Percentiles rank a stretch among this genome's conserved stretches.
These are phyloP conservation scores for Suhomyces bribrorum DNA, from an alignment of 1,139 yeast genomes.

Conservation along the genomic window DNA sequence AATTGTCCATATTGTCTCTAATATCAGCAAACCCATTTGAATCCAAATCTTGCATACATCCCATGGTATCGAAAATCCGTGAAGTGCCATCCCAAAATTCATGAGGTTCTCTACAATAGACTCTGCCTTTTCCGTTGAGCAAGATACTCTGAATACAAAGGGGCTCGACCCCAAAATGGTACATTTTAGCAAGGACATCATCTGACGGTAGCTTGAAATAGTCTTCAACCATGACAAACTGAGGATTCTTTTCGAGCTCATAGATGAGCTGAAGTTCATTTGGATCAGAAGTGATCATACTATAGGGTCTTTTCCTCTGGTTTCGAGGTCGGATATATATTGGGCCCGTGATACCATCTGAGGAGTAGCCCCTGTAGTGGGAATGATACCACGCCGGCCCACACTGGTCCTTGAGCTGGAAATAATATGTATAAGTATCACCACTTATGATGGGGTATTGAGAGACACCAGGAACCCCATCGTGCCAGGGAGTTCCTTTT, in stretches of 20 bases:
- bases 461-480: constrained; percentile 48
- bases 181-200: constrained; percentile 26
- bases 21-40: constrained; percentile 21
- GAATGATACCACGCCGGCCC: constrained; percentile 58
- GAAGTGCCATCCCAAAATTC: constrained; percentile 17
- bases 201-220: constrained; percentile 29
- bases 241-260: constrained; percentile 27
- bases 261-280: constrained; percentile 16
- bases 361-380: constrained; percentile 48
- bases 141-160: constrained; percentile 33
- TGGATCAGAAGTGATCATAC: constrained; percentile 18
- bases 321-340: constrained; percentile 27
- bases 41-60: constrained; percentile 23
- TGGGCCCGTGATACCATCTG: constrained; percentile 51
- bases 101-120: constrained; percentile 22
- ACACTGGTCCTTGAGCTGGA: constrained; percentile 38
- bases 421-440: constrained; percentile 36
- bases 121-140: constrained; percentile 37
- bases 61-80: constrained; percentile 22
- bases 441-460: constrained; percentile 42
- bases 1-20: constrained; percentile 17
- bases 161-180: constrained; percentile 34
- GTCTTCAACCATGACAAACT: constrained; percentile 27
- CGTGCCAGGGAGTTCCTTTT: constrained; percentile 37
- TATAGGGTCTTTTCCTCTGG: constrained; percentile 27